These are phyloP conservation scores for Thoreauomyces humboldtii DNA, from an alignment of 192 early-diverging fungal species.

Conservation along the genomic window DNA sequence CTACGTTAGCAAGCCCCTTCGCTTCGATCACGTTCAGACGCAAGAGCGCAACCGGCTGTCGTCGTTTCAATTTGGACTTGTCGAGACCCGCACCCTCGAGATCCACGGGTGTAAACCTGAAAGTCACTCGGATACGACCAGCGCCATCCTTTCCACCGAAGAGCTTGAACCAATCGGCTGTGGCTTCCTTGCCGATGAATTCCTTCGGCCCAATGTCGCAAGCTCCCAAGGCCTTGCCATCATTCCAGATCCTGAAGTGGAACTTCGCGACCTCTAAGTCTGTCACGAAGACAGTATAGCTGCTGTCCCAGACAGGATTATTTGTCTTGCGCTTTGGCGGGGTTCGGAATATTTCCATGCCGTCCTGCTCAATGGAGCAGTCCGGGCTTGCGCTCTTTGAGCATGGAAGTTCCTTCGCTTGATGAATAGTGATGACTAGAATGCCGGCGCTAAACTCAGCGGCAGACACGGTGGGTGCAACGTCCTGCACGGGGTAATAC, in stretches of 20 bases:
- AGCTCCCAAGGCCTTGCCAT: slow-evolving; percentile 40
- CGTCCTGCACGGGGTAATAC: slow-evolving; percentile 35
- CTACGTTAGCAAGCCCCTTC: slow-evolving; percentile 79
- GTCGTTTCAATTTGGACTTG: slow-evolving; percentile 42
- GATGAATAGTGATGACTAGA: slow-evolving; percentile 38
- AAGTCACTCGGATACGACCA: slow-evolving; percentile 59
- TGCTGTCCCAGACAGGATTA: slow-evolving; percentile 77
- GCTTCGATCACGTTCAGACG: slow-evolving; percentile 75
- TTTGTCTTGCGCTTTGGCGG: slow-evolving; percentile 68
- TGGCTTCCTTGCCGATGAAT: slow-evolving; percentile 38
- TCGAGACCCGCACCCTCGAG: slow-evolving; percentile 58
- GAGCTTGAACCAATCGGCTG: slow-evolving; percentile 64
- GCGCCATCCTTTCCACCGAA: slow-evolving; percentile 35
- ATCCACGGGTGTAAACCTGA: slow-evolving; percentile 81
- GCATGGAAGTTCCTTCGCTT: slow-evolving; percentile 41
- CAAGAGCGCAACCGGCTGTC: slow-evolving; percentile 70
- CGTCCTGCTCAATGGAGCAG: slow-evolving; percentile 36
- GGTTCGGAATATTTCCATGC: slow-evolving; percentile 40
- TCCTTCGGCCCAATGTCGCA: slow-evolving; percentile 35
- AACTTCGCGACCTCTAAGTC: slow-evolving; percentile 64
- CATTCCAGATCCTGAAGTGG: slow-evolving; percentile 60
- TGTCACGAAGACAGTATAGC: slow-evolving; percentile 66
- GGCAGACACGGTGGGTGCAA: neutral
- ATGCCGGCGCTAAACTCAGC: slow-evolving; percentile 31
- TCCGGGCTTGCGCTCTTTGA: slow-evolving; percentile 46